Conservation (phyloP, 306 rosid species). For the Pachyrhizus erosus region DNA sequence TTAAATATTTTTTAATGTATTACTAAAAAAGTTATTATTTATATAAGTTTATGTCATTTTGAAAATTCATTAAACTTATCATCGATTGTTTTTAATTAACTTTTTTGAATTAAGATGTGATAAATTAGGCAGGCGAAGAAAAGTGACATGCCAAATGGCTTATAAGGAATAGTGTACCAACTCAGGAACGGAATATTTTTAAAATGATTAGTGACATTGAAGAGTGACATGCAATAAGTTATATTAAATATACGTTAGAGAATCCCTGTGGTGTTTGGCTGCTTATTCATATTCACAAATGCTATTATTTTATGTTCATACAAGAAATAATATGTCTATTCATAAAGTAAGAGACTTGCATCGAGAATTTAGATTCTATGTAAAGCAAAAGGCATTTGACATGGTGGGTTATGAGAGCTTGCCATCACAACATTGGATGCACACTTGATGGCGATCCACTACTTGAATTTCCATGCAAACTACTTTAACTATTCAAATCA, state of each 20-base stretch:
- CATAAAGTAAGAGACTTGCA: constrained; percentile 26
- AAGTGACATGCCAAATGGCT: constrained; percentile 21
- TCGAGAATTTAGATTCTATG: constrained; percentile 32
- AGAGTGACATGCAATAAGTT: constrained; percentile 29
- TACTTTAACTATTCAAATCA: neutral
- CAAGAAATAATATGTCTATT: constrained; percentile 5
- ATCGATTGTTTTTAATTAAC: neutral
- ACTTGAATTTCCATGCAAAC: constrained; percentile 25
- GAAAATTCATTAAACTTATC: neutral
- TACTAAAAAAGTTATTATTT: neutral
- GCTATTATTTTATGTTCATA: constrained; percentile 39
- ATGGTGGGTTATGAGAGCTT: constrained; percentile 1
- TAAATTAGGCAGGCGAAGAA: constrained; percentile 3
- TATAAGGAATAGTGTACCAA: constrained; percentile 18
- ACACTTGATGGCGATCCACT: constrained; percentile 12
- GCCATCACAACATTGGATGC: constrained; percentile 37
- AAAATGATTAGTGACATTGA: constrained; percentile 51
- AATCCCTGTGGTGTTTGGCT: constrained; percentile 13
- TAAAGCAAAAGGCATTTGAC: constrained; percentile 37
- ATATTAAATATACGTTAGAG: neutral
- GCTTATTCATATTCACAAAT: neutral
- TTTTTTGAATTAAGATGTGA: constrained; percentile 17
- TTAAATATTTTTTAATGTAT: neutral
- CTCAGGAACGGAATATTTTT: constrained; percentile 22
- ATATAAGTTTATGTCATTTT: neutral